Percentiles rank a stretch among this genome's conserved stretches.
These are phyloP conservation scores for Alternaria triticimaculans DNA, from an alignment of 2,329 filamentous ascomycete genomes.

Conservation along the genomic window DNA sequence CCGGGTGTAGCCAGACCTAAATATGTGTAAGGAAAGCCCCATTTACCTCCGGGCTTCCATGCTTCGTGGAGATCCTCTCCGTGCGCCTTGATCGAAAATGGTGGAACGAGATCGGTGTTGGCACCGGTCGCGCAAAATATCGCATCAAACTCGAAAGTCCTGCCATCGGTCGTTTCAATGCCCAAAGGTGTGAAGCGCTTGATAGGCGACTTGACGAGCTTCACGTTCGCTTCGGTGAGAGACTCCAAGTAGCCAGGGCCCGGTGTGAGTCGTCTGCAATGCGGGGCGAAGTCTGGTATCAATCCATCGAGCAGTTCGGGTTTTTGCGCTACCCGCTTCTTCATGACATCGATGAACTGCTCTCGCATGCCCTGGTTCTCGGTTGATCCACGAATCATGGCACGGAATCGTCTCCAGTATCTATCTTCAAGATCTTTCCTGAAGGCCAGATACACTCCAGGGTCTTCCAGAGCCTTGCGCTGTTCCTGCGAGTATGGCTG, in stretches of 20 bases:
- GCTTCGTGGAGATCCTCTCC: constrained; percentile 61
- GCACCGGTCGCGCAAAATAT: constrained; percentile 71
- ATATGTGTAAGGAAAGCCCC: constrained; percentile 72
- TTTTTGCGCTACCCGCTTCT: constrained; percentile 49
- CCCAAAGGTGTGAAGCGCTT: constrained; percentile 47
- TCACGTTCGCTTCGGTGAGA: constrained; percentile 51
- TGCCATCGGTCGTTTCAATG: constrained; percentile 50
- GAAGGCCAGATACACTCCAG: constrained; percentile 63
- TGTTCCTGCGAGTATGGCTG: constrained; percentile 59
- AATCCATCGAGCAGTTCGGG: constrained; percentile 51
- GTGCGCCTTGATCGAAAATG: constrained; percentile 65
- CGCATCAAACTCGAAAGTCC: constrained; percentile 49
- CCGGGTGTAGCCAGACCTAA: constrained; percentile 68
- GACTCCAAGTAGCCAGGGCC: constrained; percentile 50
- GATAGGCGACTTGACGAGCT: constrained; percentile 51
- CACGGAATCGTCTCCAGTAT: constrained; percentile 63
- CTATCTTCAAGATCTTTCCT: constrained; percentile 56
- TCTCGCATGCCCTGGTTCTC: constrained; percentile 44
- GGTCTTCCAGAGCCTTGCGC: constrained; percentile 64
- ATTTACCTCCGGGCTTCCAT: constrained; percentile 63
- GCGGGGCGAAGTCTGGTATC: constrained; percentile 48
- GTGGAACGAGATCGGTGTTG: constrained; percentile 59
- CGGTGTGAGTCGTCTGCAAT: constrained; percentile 45
- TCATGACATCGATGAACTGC: constrained; percentile 44
- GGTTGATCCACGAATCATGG: constrained; percentile 47